A percentile compares a stretch with the other conserved stretches of the same genome.
These are phyloP conservation scores for Aspergillus egyptiacus DNA, from an alignment of 495 filamentous ascomycete genomes.

Conservation along the genomic window DNA sequence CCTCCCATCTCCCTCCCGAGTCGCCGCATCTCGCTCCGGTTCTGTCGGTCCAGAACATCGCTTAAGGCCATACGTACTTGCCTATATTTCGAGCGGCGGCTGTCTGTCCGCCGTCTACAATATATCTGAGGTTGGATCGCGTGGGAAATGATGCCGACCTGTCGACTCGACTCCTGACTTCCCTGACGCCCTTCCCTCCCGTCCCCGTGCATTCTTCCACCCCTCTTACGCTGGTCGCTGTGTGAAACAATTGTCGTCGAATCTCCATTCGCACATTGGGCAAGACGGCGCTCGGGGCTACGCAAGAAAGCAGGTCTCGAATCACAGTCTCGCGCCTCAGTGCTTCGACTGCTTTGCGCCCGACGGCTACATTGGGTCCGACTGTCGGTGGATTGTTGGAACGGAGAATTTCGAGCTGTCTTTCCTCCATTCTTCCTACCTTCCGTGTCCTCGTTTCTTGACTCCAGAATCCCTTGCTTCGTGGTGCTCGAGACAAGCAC, in stretches of 20 bases:
- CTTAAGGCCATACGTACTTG: neutral
- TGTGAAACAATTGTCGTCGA: conserved; percentile 5
- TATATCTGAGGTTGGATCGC: neutral
- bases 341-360: conserved; percentile 14
- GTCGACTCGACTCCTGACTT: conserved; percentile 27
- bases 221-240: conserved; percentile 11
- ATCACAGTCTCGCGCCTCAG: conserved; percentile 2
- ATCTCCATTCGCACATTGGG: neutral
- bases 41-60: conserved; percentile 3
- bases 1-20: conserved; percentile 5
- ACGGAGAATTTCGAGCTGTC: conserved; percentile 17
- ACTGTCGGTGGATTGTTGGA: conserved; percentile 18
- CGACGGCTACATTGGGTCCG: conserved; percentile 17
- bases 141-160: conserved; percentile 34
- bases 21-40: conserved; percentile 1
- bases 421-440: conserved; percentile 14
- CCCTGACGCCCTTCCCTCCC: conserved; percentile 13
- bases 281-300: neutral
- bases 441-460: conserved; percentile 9
- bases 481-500: neutral
- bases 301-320: neutral
- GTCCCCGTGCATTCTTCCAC: conserved; percentile 18
- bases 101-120: neutral
- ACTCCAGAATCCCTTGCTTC: conserved; percentile 12
- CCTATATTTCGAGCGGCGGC: neutral